Conservation (phyloP, 306 rosid genomes). For the Begonia loranthoides region DNA sequence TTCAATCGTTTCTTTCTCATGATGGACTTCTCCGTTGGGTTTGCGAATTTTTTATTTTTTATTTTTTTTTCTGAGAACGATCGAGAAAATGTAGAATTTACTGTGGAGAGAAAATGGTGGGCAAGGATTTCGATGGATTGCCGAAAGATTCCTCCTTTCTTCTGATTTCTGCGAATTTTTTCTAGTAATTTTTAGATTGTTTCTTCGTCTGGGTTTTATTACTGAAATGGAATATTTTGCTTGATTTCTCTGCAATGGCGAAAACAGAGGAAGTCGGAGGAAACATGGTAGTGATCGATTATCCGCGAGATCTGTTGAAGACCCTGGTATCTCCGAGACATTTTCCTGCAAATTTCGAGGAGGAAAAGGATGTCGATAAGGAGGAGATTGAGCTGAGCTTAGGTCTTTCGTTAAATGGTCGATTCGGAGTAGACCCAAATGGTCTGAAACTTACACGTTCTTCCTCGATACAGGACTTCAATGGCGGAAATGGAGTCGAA, state of each 20-base stretch:
- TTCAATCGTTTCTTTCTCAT: too few relatives aligned
- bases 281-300: slow-evolving; percentile 11
- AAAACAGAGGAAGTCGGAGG: slow-evolving; percentile 18
- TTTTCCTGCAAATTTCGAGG: slow-evolving; percentile 17
- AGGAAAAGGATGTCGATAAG: slow-evolving; percentile 2
- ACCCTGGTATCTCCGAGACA: slow-evolving; percentile 21
- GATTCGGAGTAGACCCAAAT: slow-evolving; percentile 67
- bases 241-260: slow-evolving; percentile 18
- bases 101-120: too few relatives aligned
- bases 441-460: slow-evolving; percentile 42
- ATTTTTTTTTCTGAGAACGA: too few relatives aligned
- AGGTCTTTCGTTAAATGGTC: slow-evolving; percentile 71
- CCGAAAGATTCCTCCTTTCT: background rate
- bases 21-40: too few relatives aligned
- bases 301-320: slow-evolving; percentile 36
- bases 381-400: slow-evolving; percentile 50
- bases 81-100: too few relatives aligned
- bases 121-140: too few relatives aligned
- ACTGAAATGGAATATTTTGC: too few relatives aligned
- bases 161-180: background rate
- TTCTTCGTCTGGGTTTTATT: background rate
- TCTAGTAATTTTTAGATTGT: slow-evolving; percentile 2
- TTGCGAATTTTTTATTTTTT: too few relatives aligned
- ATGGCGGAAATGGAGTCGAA: slow-evolving; percentile 12
- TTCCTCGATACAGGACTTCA: slow-evolving; percentile 44